Conservation (phyloP, 257 asterid species). For the Solanum habrochaites region DNA sequence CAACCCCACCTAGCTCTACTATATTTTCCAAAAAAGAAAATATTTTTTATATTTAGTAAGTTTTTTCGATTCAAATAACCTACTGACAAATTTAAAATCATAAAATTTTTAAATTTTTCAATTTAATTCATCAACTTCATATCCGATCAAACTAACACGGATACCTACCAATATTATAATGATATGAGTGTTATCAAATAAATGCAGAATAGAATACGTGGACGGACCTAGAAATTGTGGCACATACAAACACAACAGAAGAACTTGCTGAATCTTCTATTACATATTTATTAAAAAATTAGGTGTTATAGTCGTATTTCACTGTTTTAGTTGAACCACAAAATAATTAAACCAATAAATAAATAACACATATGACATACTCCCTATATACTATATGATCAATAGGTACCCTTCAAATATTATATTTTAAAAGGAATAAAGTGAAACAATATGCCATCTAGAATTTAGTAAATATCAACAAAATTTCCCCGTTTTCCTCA, state of each 20-base stretch:
- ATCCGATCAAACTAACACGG: no score
- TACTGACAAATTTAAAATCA: no score
- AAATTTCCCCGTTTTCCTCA: background rate
- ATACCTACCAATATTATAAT: conserved; percentile 8
- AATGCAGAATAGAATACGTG: background rate
- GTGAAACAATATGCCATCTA: background rate
- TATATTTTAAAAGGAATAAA: background rate
- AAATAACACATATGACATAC: background rate
- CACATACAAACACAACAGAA: background rate
- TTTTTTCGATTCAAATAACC: no score
- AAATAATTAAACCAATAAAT: background rate
- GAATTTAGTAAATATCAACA: background rate
- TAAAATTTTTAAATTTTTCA: no score
- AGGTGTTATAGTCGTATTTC: background rate
- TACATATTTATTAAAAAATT: background rate
- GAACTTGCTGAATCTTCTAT: background rate
- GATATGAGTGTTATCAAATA: background rate
- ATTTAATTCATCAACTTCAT: no score
- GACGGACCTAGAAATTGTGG: background rate
- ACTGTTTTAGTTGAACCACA: background rate
- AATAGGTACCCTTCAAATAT: background rate
- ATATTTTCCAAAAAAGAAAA: no score
- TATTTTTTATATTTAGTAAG: no score
- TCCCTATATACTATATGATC: background rate
- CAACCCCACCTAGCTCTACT: conserved; percentile 10